A percentile compares a stretch with the other conserved stretches of the same genome.
Evolutionary conservation across 768 basidiomycete species (phyloP).

Genomic region (Leucosporidium creatinivorum): DNA sequence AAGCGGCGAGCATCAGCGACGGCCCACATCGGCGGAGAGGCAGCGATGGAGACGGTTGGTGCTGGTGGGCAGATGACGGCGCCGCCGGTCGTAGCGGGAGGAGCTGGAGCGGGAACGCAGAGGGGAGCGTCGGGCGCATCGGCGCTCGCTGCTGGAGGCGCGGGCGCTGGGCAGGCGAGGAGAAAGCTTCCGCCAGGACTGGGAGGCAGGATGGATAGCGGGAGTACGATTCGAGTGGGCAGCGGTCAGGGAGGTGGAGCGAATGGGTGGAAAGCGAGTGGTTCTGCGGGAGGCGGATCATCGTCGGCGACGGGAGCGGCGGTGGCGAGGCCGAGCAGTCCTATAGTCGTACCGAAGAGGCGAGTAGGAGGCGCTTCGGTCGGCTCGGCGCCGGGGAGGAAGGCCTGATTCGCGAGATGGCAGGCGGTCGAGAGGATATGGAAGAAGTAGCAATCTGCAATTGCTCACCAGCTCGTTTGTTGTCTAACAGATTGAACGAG

Average conservation of each 20-base stretch:
- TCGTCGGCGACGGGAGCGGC: neutral
- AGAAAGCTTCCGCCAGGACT: neutral
- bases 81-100: too few relatives aligned
- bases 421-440: constrained; percentile 36
- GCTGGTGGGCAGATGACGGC: too few relatives aligned
- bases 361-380: neutral
- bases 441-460: constrained; percentile 1
- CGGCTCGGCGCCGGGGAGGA: neutral
- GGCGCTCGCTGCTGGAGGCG: constrained; percentile 40
- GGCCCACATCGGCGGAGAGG: neutral
- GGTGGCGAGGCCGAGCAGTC: neutral
- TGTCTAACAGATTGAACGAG: too few relatives aligned
- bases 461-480: constrained; percentile 15
- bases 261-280: neutral
- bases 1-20: constrained; percentile 14
- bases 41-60: too few relatives aligned
- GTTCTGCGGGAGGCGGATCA: neutral
- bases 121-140: too few relatives aligned
- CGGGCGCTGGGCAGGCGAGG: constrained; percentile 6
- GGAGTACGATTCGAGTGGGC: neutral
- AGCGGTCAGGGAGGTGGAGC: neutral
- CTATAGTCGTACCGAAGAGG: too few relatives aligned
- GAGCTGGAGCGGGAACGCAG: too few relatives aligned
- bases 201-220: neutral
- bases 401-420: neutral